Base-by-base conservation (phyloP, 129 eudicot species). In the Silybum marianum region DNA sequence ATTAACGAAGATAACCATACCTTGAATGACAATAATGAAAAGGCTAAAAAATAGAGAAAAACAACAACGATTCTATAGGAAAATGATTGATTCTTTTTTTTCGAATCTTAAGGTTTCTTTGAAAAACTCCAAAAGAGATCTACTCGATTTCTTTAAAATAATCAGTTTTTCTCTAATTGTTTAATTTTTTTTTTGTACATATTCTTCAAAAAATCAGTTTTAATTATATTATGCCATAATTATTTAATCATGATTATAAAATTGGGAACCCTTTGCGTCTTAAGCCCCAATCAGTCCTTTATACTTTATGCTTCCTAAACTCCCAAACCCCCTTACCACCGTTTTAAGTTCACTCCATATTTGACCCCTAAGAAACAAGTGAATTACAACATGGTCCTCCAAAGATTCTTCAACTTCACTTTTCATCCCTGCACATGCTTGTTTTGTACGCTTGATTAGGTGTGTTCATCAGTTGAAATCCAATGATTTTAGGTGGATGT, bases 371-470 rank as follows among this genome's bases (percentile, higher is more conserved):
- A 74, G 16, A 36, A 74, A 16, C 3, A 18, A 65, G 72, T 77
- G 60, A 77, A 77, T 63, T 65, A 65, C 80, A 76, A 19, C 3
- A 76, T 76, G 32, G 72, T 38, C 71, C 80, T 38, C 54, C 71
- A 11, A 7, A 7, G 18, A 77, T 22, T 46, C 38, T 14, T 18
- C 39, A 39, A 38, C 28, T 58, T 58, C 66, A 58, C 66, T 58
- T 58, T 5, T 58, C 24, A 5, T 18, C 66, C 66, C 9, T 58
- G 9, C 1, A 6, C 1, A n/a, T n/a, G 66, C 23, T 6, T 58
- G 24, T 6, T 58, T 58, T 58, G 23, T n/a, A 58, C 66, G 6
- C 24, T 18, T 58, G 10, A n/a, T 58, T 58, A 6, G 36, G 36
- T 32, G 36, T 32, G 36, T 32, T 6, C 5, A 32, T 32, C 6